Percentiles rank a stretch among this genome's conserved stretches.
Evolutionary conservation across 1,284 basidiomycete species (phyloP).

Genomic region (Irpex sp.): DNA sequence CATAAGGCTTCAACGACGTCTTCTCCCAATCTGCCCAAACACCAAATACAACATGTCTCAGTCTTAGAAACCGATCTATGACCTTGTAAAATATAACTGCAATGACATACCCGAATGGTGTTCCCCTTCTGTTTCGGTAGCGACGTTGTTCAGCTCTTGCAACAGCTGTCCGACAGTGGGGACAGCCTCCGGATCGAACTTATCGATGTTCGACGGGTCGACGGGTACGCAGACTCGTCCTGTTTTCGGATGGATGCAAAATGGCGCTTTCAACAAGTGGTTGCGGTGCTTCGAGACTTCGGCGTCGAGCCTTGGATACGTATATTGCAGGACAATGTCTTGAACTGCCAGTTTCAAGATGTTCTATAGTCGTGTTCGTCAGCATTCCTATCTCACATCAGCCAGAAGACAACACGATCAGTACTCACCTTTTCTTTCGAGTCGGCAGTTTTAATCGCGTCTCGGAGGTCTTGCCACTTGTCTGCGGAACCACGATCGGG

Average conservation of each 20-base stretch:
- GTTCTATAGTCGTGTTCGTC: not conserved
- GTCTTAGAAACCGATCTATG: not conserved
- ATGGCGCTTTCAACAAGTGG: slow-evolving; percentile 97
- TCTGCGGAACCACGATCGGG: slow-evolving; percentile 51
- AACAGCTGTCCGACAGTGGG: slow-evolving; percentile 87
- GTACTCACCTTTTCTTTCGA: slow-evolving; percentile 29
- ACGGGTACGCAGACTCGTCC: slow-evolving; percentile 95
- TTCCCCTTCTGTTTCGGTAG: slow-evolving; percentile 27
- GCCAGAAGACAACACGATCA: slow-evolving; percentile 1
- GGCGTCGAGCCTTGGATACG: slow-evolving; percentile 94
- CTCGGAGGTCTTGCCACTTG: slow-evolving; percentile 76
- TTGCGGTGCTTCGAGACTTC: slow-evolving; percentile 98
- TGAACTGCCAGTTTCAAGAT: slow-evolving; percentile 53
- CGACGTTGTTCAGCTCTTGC: slow-evolving; percentile 64
- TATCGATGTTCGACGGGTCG: slow-evolving; percentile 72
- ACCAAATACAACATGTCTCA: not conserved
- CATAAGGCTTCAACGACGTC: slow-evolving; percentile 83
- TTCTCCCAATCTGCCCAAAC: slow-evolving; percentile 55
- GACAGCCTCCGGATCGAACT: slow-evolving; percentile 83
- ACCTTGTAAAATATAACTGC: not conserved
- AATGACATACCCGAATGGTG: slow-evolving; percentile 46
- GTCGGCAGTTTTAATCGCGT: slow-evolving; percentile 29
- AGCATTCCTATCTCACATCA: not conserved
- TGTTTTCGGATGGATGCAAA: slow-evolving; percentile 96
- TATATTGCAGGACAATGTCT: slow-evolving; percentile 92